Evolutionary conservation across 2,329 filamentous ascomycete species (phyloP).

Genomic region (Calonectria pseudoturangicola): DNA sequence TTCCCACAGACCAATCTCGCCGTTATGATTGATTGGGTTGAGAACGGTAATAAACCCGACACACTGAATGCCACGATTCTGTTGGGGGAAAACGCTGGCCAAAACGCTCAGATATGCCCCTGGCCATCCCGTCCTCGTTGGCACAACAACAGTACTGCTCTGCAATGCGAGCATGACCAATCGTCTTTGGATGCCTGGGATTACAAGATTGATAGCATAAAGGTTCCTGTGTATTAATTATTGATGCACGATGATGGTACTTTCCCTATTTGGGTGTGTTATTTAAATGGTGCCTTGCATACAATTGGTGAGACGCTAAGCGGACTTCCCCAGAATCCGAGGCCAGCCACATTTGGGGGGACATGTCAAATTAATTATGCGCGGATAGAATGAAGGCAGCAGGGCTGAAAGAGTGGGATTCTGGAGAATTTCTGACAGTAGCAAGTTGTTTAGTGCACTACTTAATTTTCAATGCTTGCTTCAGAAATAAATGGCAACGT

Average conservation of each 20-base stretch:
- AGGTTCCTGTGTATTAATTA: neutral
- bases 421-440: no score
- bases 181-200: neutral
- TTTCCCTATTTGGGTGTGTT: no score
- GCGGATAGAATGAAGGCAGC: no score
- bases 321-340: no score
- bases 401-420: no score
- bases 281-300: no score
- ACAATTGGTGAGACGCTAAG: no score
- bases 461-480: conserved; percentile 34
- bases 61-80: neutral
- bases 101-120: conserved; percentile 9
- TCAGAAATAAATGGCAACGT: conserved; percentile 26
- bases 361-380: no score
- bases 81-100: neutral
- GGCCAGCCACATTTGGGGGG: no score
- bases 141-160: neutral
- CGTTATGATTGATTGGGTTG: conserved; percentile 18
- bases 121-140: conserved; percentile 10
- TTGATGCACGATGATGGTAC: neutral
- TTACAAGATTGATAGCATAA: neutral
- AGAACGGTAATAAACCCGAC: neutral
- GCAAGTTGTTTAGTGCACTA: no score
- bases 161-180: conserved; percentile 10
- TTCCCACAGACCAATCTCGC: conserved; percentile 14